Conservation (phyloP, 2,329 filamentous ascomycete genomes). For the Botryosphaeria agaves region DNA sequence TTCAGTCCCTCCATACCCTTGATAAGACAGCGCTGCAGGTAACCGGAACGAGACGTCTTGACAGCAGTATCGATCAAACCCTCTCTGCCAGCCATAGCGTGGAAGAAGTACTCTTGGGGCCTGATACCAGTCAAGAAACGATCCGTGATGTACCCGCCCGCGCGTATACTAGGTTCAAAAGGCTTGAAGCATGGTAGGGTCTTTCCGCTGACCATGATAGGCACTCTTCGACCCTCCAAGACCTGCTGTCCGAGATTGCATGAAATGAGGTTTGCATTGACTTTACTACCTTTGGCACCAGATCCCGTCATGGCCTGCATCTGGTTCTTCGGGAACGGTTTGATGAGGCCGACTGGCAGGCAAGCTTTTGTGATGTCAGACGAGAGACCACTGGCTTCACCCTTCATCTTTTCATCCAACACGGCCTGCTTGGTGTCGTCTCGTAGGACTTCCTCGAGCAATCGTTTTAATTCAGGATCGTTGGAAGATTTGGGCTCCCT, state of each 20-base stretch:
- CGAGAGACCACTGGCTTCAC: slow-evolving; percentile 51
- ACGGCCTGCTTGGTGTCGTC: slow-evolving; percentile 84
- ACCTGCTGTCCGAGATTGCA: slow-evolving; percentile 96
- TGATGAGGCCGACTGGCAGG: slow-evolving; percentile 67
- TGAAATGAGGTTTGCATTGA: slow-evolving; percentile 95
- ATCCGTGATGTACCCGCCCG: slow-evolving; percentile 84
- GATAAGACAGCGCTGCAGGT: slow-evolving; percentile 90
- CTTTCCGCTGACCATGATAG: slow-evolving; percentile 95
- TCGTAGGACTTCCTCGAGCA: slow-evolving; percentile 76
- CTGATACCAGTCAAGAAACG: slow-evolving; percentile 96
- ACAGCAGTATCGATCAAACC: slow-evolving; percentile 97
- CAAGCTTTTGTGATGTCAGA: slow-evolving; percentile 61
- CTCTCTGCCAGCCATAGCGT: slow-evolving; percentile 97
- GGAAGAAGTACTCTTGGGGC: slow-evolving; percentile 97
- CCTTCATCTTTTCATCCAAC: slow-evolving; percentile 76
- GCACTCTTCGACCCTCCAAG: slow-evolving; percentile 84
- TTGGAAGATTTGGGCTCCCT: slow-evolving; percentile 42
- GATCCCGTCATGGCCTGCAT: slow-evolving; percentile 99
- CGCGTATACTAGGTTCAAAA: slow-evolving; percentile 75
- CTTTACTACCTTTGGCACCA: slow-evolving; percentile 79
- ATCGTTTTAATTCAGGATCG: slow-evolving; percentile 54
- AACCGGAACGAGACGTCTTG: slow-evolving; percentile 93
- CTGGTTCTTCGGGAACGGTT: slow-evolving; percentile 89
- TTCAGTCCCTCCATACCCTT: slow-evolving; percentile 95
- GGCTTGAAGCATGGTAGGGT: slow-evolving; percentile 85